Percentiles rank a stretch among this genome's conserved stretches.
These are phyloP conservation scores for Fraxinus quadrangulata DNA, from an alignment of 257 asterid species.

Conservation along the genomic window DNA sequence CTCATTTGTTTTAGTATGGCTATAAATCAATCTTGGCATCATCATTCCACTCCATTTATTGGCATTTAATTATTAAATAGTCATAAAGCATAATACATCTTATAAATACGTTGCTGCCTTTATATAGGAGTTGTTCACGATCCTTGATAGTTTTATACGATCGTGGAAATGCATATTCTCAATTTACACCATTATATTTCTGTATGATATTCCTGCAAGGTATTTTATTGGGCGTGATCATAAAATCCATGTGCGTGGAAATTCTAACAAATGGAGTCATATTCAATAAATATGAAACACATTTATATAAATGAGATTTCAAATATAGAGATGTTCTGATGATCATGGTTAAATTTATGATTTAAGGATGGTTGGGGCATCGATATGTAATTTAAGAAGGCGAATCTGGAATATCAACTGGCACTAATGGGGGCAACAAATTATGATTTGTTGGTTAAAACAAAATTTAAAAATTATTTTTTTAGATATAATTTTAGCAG, in stretches of 20 bases:
- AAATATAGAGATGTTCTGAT: neutral
- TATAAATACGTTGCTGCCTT: neutral
- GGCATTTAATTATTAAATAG: neutral
- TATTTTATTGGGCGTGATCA: neutral
- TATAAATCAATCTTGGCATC: neutral
- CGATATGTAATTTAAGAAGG: neutral
- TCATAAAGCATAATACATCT: neutral
- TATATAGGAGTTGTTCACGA: neutral
- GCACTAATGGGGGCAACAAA: neutral
- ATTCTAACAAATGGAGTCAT: neutral
- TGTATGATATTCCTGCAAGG: neutral
- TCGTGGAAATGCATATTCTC: neutral
- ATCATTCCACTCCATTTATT: neutral
- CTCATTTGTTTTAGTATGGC: neutral
- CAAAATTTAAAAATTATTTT: too few relatives aligned
- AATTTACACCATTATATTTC: neutral
- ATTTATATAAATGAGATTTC: neutral
- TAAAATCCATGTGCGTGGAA: neutral
- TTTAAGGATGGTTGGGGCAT: neutral
- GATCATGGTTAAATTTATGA: neutral
- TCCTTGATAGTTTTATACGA: neutral
- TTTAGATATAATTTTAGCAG: neutral
- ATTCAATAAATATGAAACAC: neutral
- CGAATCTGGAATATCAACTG: neutral
- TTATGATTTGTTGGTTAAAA: neutral